These are phyloP conservation scores for Stachybotrys chartarum DNA, from an alignment of 2,329 filamentous ascomycete genomes.

Conservation along the genomic window DNA sequence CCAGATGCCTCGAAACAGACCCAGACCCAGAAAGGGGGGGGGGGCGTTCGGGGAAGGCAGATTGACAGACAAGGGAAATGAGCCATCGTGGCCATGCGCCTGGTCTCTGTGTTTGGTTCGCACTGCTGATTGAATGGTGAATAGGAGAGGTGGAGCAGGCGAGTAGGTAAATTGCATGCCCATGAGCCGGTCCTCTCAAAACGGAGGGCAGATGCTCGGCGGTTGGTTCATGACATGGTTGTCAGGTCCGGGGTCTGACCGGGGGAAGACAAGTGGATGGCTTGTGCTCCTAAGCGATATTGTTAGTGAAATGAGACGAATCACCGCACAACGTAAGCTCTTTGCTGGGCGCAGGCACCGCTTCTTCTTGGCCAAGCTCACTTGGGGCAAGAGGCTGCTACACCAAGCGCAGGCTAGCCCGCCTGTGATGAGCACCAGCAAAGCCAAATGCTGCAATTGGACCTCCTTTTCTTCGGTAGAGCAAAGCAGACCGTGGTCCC, in stretches of 20 bases:
- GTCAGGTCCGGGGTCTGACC: background rate
- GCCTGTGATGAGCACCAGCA: background rate
- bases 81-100: constrained; percentile 1
- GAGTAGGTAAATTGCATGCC: background rate
- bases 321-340: background rate
- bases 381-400: background rate
- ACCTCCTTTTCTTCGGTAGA: background rate
- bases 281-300: background rate
- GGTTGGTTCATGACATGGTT: background rate
- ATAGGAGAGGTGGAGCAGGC: background rate
- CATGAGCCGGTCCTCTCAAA: background rate
- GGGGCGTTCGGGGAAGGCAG: background rate
- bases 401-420: constrained; percentile 4
- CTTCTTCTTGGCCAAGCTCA: background rate
- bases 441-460: background rate
- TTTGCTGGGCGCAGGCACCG: background rate
- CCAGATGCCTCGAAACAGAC: background rate
- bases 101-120: background rate
- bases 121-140: background rate
- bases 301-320: background rate
- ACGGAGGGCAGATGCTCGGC: background rate
- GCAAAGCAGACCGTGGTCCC: no score
- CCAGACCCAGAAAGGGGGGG: background rate
- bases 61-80: constrained; percentile 4
- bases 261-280: background rate